Base-by-base conservation (phyloP, 2,329 filamentous ascomycete genomes). In the Scleromitrula shiraiana region DNA sequence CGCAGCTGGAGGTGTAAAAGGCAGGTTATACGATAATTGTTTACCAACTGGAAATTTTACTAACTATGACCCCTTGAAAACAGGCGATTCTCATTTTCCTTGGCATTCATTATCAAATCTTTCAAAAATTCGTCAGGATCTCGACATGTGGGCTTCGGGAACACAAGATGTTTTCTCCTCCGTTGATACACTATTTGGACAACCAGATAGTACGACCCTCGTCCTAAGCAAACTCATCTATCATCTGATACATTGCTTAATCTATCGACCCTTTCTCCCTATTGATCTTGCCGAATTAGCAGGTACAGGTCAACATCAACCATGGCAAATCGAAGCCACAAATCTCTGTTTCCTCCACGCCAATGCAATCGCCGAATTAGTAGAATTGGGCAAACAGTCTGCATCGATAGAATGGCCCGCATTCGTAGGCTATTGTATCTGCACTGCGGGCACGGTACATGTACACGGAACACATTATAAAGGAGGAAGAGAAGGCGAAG, bases 321-420 rank as follows among this genome's bases (percentile, higher is more conserved):
- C 86, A 23, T 95, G 88, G 88, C 88, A 94, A 62, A 91, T 94
- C 40, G 87, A 94, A 63, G 87, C 88, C 0, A 94, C 88, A 0
- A 91, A 93, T 59, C 75, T 91, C 62, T 94, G 88, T 65, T 93
- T 83, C 63, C 70, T 90, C 15, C 88, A 95, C 56, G 88, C 88
- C 5, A 95, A 94, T 60, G 87, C 88, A 5, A 90, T 94, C 43
- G 82, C 86, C 1, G 88, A 94, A 60, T 69, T 95, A 2, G 82
- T 89, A 4, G 85, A 91, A 61, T 76, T 90, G 14, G 86, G 86
- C 53, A 55, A 44, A 50, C 83, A 84, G 55, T 81, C 82, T 1
- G 77, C 79, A 1, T 77, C 83, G 2, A 80, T 90, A 19, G 87
- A 93, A 64, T 94, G 87, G 87, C 86, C 88, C 0, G 82, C 83